Base-by-base conservation (phyloP, 1,284 basidiomycete species). In the Cryptococcus wingfieldii region DNA sequence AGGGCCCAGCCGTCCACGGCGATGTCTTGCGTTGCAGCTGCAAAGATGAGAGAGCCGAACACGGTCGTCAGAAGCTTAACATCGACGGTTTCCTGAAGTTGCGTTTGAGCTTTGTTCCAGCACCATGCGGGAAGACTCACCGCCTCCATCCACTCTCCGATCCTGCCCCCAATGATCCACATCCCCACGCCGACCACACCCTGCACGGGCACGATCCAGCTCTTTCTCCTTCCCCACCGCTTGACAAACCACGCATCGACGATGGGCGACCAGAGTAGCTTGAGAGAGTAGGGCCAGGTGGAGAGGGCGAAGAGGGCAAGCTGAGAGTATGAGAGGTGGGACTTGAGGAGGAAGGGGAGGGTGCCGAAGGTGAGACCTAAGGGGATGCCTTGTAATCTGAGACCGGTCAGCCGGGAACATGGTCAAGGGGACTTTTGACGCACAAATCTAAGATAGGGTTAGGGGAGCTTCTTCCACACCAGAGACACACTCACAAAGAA, bases 191-290 rank as follows among this genome's bases (percentile, higher is more conserved):
- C 96, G 46, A 98, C 89, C 61, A 94, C 83, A 31, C 87, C 75
- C 77, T 99, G 96, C 80, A 98, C 95, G 45, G 96, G 96, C 59
- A 98, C 88, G 69, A 99, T 97, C 96, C 96, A 99, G 58, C 89
- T 93, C 78, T 98, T 98, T 61, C 96, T 83, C 53, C 96, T 84
- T 18, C 96, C 96, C 69, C 75, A 74, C 46, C 67, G 70, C 13
- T 84, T 80, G 63, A 89, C 82, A 74, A 89, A 99, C 62, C 88
- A 80, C 4, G 93, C 90, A 74, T 99, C 96, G 56, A 99, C 92
- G 63, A 99, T 89, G 44, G 96, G 96, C 25, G 92, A 95, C 95
- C 96, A 98, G 61, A 98, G 78, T 54, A 99, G 80, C 78, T 99
- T 99, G 69, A 98, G 84, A 38, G 90, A 95, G 79, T 98, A 98